A percentile compares a stretch with the other conserved stretches of the same genome.
phyloP scores from a whole-genome alignment of 768 basidiomycete genomes.

The Lactifluus pinguis region DNA sequence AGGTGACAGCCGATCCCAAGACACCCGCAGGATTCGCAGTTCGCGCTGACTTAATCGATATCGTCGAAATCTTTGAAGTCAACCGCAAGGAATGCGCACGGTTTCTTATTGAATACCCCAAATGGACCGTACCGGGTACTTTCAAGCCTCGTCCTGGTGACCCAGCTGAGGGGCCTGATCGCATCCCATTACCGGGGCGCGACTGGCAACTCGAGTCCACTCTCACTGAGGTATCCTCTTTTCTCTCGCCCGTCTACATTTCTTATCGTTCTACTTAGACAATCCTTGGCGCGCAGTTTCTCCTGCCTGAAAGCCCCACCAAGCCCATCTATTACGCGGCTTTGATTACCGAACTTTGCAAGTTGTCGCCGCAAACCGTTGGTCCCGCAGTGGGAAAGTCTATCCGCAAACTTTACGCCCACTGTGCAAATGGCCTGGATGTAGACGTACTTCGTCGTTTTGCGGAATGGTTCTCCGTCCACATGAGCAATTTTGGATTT shows the following conservation, averaged over 20 bases:
- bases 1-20: constrained; percentile 72
- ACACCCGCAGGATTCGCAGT: constrained; percentile 74
- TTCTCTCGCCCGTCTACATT: not conserved
- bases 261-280: constrained; percentile 39
- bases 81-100: constrained; percentile 94
- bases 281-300: constrained; percentile 61
- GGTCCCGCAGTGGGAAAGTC: constrained; percentile 96
- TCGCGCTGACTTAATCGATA: constrained; percentile 63
- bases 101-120: constrained; percentile 75
- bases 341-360: constrained; percentile 89
- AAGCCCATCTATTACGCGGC: constrained; percentile 81
- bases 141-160: constrained; percentile 75
- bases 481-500: constrained; percentile 97
- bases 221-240: constrained; percentile 60
- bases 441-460: constrained; percentile 74
- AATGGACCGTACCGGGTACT: constrained; percentile 73
- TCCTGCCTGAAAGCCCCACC: constrained; percentile 68
- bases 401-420: constrained; percentile 74
- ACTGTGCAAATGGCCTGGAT: constrained; percentile 80
- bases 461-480: constrained; percentile 91
- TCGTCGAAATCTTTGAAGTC: constrained; percentile 84
- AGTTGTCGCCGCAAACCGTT: constrained; percentile 83
- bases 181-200: constrained; percentile 42
- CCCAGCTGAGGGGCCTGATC: constrained; percentile 36
- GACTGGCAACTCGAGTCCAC: constrained; percentile 87